These are phyloP conservation scores for Novymonas esmeraldas DNA, from an alignment of 208 protist genomes.

Conservation along the genomic window DNA sequence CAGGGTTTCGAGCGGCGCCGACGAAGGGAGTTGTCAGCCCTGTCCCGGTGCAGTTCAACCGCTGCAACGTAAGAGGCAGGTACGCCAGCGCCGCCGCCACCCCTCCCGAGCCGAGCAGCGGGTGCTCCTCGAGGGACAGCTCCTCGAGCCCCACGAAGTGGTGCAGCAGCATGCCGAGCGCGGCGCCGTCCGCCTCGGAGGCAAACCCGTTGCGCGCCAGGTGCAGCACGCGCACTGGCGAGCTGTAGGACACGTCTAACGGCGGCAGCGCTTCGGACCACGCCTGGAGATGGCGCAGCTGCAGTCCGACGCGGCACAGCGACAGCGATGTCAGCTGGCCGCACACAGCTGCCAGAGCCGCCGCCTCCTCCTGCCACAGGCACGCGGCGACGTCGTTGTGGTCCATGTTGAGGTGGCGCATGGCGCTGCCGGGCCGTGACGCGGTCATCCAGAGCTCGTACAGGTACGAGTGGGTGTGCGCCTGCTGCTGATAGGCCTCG, in stretches of 20 bases:
- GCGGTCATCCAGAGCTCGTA: slow-evolving; percentile 40
- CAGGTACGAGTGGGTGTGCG: slow-evolving; percentile 43
- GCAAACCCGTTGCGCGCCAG: slow-evolving; percentile 58
- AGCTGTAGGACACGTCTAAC: slow-evolving; percentile 1
- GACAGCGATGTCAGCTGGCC: slow-evolving; percentile 50
- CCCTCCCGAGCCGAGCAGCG: slow-evolving; percentile 40
- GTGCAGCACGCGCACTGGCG: slow-evolving; percentile 44
- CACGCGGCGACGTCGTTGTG: slow-evolving; percentile 61
- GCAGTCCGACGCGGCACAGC: slow-evolving; percentile 51
- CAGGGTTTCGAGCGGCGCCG: slow-evolving; percentile 18
- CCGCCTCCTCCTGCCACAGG: slow-evolving; percentile 59
- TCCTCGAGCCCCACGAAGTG: slow-evolving; percentile 51
- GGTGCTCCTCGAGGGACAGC: slow-evolving; percentile 60
- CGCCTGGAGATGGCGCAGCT: slow-evolving; percentile 41
- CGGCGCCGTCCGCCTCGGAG: slow-evolving; percentile 35
- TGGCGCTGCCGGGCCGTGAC: slow-evolving; percentile 25
- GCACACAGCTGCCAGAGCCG: slow-evolving; percentile 44
- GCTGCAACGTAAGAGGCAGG: slow-evolving; percentile 31
- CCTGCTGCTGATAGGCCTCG: slow-evolving; percentile 18
- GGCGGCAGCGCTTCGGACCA: slow-evolving; percentile 39
- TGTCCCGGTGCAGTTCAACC: slow-evolving; percentile 46
- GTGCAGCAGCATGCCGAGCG: slow-evolving; percentile 43
- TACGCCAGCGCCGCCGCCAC: slow-evolving; percentile 30
- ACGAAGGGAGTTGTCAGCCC: slow-evolving; percentile 32
- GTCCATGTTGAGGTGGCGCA: slow-evolving; percentile 64